Evolutionary conservation across 495 filamentous ascomycete species (phyloP).

Genomic region (Copromyces sp.): DNA sequence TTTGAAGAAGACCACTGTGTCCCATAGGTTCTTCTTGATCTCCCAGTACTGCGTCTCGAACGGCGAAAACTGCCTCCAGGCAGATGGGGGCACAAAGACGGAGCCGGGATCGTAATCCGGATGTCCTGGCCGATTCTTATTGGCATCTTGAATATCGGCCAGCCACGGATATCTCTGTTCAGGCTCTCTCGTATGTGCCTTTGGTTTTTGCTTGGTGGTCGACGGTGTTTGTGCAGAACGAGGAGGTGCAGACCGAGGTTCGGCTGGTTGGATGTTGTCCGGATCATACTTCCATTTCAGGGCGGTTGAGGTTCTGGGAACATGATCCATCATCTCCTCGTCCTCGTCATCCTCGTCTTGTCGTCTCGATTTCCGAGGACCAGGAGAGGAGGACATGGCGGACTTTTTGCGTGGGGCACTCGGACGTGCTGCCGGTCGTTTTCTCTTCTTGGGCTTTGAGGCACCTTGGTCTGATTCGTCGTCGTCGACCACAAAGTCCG

Average conservation of each 20-base stretch:
- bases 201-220: slow-evolving; percentile 37
- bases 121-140: slow-evolving; percentile 67
- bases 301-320: slow-evolving; percentile 56
- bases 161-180: slow-evolving; percentile 84
- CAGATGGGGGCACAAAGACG: slow-evolving; percentile 71
- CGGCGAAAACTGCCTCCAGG: slow-evolving; percentile 69
- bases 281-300: slow-evolving; percentile 82
- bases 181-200: slow-evolving; percentile 68
- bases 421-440: slow-evolving; percentile 45
- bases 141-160: slow-evolving; percentile 70
- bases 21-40: slow-evolving; percentile 96
- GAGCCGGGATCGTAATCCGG: slow-evolving; percentile 90
- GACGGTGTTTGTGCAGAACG: slow-evolving; percentile 30
- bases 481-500: slow-evolving; percentile 80
- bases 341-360: slow-evolving; percentile 8
- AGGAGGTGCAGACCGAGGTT: slow-evolving; percentile 36
- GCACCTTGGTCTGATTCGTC: slow-evolving; percentile 54
- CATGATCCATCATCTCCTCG: slow-evolving; percentile 42
- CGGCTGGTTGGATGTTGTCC: slow-evolving; percentile 50
- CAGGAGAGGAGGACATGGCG: slow-evolving; percentile 35
- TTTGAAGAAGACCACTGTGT: slow-evolving; percentile 98
- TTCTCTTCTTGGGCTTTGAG: slow-evolving; percentile 56
- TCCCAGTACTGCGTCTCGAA: slow-evolving; percentile 99
- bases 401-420: slow-evolving; percentile 47
- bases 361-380: not conserved